A percentile compares a stretch with the other conserved stretches of the same genome.
phyloP scores from a whole-genome alignment of 208 protist species.

The Leishmania tropica region DNA sequence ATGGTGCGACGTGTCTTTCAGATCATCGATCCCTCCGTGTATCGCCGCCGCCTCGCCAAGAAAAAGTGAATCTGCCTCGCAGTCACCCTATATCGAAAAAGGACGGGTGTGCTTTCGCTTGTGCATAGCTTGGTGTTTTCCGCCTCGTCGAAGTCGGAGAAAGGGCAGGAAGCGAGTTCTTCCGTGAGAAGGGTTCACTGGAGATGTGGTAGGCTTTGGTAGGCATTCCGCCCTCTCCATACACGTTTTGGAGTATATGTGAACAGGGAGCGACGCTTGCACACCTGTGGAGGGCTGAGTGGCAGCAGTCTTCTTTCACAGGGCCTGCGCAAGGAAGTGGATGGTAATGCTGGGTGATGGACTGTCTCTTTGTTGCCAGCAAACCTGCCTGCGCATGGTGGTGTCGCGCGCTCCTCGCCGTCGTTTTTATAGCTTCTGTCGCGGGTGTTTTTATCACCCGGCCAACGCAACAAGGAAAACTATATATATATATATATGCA shows the following conservation, averaged over 20 bases:
- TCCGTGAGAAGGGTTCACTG: not conserved
- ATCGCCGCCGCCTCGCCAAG: conserved; percentile 28
- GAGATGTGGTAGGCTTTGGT: not conserved
- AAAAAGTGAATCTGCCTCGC: conserved; percentile 16
- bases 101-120: not conserved
- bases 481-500: too few relatives aligned
- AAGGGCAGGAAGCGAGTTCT: not conserved
- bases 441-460: not conserved
- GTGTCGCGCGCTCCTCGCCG: not conserved
- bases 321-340: not conserved
- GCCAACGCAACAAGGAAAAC: not conserved
- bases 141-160: not conserved
- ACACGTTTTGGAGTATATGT: not conserved
- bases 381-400: not conserved
- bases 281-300: not conserved
- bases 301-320: not conserved
- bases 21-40: conserved; percentile 13
- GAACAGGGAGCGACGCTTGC: not conserved
- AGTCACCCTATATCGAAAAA: not conserved
- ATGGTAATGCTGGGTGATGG: too few relatives aligned
- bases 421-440: not conserved
- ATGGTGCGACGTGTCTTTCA: conserved; percentile 16
- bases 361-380: not conserved
- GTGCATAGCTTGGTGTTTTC: not conserved
- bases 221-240: not conserved